Evolutionary conservation across 148 eudicot genomes (phyloP), one percentile per base, ranked within the genome.

Genomic region (Fagopyrum tataricum): DNA sequence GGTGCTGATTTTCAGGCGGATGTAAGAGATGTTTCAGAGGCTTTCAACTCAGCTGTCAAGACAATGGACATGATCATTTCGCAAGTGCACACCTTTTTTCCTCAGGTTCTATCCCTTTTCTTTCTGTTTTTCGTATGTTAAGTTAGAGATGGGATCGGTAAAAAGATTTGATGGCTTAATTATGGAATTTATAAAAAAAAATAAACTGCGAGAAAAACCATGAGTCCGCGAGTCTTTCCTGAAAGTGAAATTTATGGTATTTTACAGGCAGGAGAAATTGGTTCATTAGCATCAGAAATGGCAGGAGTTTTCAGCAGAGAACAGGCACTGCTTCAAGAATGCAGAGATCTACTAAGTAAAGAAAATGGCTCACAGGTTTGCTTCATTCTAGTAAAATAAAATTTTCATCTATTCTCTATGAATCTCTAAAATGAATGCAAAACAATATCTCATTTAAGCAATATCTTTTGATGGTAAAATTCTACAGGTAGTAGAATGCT

Each of bases 221-320:
- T n/a, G n/a, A n/a, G n/a, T n/a, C n/a, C n/a, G n/a, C n/a, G 37
- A 31, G 37, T 2, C 37, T 31, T 31, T 71, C 39, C 23, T 21
- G 56, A 71, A 44, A 12, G 51, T 71, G 69, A 64, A 43, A 31
- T 64, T 37, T 64, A 4, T 64, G 69, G 44, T 2, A 51, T 4
- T 67, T 44, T 83, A 82, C 92, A 91, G 97, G 91, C 92, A 23
- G 93, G 86, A 81, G 83, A 85, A 84, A 73, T 86, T 80, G 89
- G 86, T 39, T 55, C 58, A 37, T 78, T 81, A 73, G 72, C 79
- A 66, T 85, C 89, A 49, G 84, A 88, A 72, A 73, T 92, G 76
- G 92, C 90, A 11, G 86, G 85, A 64, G 83, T 83, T 64, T 78
- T 73, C 73, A 75, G 85, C 58, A 85, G 85, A 74, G 92, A 90